phyloP scores from a whole-genome alignment of 176 grass and related monocot genomes.

The Sorghum bicolor region DNA sequence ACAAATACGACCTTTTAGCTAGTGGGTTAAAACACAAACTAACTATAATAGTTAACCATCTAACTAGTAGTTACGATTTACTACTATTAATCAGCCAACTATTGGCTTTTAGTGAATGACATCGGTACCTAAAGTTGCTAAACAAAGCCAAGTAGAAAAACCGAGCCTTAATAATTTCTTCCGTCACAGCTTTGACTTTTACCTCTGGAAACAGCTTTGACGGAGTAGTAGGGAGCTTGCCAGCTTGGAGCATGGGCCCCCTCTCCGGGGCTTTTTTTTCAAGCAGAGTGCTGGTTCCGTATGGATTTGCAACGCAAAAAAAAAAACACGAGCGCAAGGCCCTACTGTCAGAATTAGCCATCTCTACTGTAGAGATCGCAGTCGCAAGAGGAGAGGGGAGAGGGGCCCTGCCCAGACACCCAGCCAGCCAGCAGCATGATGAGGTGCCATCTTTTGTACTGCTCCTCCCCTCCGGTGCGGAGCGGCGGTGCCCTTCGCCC shows the following conservation, averaged over 20 bases:
- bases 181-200: background rate
- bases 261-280: background rate
- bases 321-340: background rate
- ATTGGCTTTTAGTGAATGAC: no score
- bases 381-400: background rate
- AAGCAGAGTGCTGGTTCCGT: background rate
- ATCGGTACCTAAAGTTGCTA: no score
- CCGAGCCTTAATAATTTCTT: background rate
- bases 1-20: no score
- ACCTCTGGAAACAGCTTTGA: background rate
- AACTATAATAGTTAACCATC: no score
- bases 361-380: constrained; percentile 9
- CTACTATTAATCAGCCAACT: no score
- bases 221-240: background rate
- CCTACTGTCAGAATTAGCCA: constrained; percentile 16
- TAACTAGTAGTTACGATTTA: no score
- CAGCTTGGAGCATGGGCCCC: background rate
- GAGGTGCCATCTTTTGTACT: constrained; percentile 37
- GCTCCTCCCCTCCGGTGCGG: constrained; percentile 3
- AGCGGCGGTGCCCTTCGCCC: background rate
- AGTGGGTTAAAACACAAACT: no score
- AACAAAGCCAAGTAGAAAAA: background rate
- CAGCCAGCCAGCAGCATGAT: constrained; percentile 20
- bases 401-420: background rate
- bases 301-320: background rate